Conservation (phyloP, 768 basidiomycete genomes). For the Lentinula sp. region DNA sequence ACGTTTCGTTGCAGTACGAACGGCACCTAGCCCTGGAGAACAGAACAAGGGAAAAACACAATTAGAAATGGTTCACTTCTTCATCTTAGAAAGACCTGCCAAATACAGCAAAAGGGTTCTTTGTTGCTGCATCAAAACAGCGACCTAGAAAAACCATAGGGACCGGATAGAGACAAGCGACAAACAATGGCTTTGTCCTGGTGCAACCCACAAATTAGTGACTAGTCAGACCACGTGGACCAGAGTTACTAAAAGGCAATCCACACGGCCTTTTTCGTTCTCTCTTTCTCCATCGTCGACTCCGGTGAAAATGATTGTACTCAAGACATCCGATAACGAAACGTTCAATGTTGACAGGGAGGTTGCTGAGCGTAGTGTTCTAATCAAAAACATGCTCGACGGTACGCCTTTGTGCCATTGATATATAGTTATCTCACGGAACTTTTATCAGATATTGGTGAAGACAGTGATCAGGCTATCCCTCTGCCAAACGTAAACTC, state of each 20-base stretch:
- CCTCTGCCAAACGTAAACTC: constrained; percentile 93
- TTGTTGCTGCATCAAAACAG: constrained; percentile 24
- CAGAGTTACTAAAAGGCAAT: not conserved
- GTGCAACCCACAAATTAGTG: constrained; percentile 12
- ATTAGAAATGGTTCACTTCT: not conserved
- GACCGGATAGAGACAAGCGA: not conserved
- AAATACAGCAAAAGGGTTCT: constrained; percentile 46
- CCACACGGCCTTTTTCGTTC: constrained; percentile 1
- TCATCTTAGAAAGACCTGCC: constrained; percentile 19
- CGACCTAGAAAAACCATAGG: constrained; percentile 46
- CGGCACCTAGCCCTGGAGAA: constrained; percentile 45
- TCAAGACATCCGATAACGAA: constrained; percentile 94
- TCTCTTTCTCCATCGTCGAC: constrained; percentile 6
- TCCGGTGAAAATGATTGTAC: constrained; percentile 61
- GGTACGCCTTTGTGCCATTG: constrained; percentile 39
- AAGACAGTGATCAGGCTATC: constrained; percentile 82
- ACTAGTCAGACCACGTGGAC: constrained; percentile 9
- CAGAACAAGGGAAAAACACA: not conserved
- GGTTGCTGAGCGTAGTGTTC: constrained; percentile 89
- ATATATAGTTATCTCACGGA: constrained; percentile 5
- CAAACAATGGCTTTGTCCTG: constrained; percentile 5
- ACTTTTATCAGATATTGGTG: constrained; percentile 71
- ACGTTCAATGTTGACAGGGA: constrained; percentile 90
- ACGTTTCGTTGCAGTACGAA: constrained; percentile 93
- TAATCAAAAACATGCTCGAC: constrained; percentile 99